Conservation (phyloP, 495 filamentous ascomycete genomes). For the Trichoderma erinaceum region DNA sequence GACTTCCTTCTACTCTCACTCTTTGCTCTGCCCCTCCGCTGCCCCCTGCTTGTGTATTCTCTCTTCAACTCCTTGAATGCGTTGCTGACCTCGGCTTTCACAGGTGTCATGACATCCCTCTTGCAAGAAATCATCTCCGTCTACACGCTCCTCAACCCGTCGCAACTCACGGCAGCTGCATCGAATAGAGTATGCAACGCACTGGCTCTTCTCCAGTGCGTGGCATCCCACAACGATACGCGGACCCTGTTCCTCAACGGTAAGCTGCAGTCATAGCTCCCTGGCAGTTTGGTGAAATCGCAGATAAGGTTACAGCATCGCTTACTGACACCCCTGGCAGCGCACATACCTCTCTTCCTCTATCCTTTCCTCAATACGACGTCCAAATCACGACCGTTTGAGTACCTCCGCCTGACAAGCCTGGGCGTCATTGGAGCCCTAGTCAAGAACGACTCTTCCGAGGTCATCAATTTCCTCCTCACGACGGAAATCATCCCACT, state of each 20-base stretch:
- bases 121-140: conserved; percentile 99
- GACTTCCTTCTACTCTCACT: conserved; percentile 23
- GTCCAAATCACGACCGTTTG: conserved; percentile 95
- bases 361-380: conserved; percentile 99
- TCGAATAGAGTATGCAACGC: conserved; percentile 98
- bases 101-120: conserved; percentile 96
- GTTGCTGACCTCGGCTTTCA: conserved; percentile 11
- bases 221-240: conserved; percentile 96
- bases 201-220: conserved; percentile 91
- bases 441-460: conserved; percentile 97
- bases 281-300: conserved; percentile 6
- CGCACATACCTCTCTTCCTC: conserved; percentile 97
- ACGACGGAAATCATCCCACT: conserved; percentile 98
- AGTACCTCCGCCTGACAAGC: conserved; percentile 95
- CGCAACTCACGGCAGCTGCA: conserved; percentile 90
- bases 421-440: conserved; percentile 96
- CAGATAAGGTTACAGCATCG: conserved; percentile 4
- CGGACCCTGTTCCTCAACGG: conserved; percentile 87
- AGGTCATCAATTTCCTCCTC: conserved; percentile 98
- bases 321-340: conserved; percentile 41
- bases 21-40: background rate
- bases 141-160: conserved; percentile 92
- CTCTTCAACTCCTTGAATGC: conserved; percentile 13
- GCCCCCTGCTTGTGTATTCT: conserved; percentile 13
- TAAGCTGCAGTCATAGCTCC: conserved; percentile 34